Evolutionary conservation across 805 yeast genomes (phyloP).

Genomic region (Teunomyces cretensis): DNA sequence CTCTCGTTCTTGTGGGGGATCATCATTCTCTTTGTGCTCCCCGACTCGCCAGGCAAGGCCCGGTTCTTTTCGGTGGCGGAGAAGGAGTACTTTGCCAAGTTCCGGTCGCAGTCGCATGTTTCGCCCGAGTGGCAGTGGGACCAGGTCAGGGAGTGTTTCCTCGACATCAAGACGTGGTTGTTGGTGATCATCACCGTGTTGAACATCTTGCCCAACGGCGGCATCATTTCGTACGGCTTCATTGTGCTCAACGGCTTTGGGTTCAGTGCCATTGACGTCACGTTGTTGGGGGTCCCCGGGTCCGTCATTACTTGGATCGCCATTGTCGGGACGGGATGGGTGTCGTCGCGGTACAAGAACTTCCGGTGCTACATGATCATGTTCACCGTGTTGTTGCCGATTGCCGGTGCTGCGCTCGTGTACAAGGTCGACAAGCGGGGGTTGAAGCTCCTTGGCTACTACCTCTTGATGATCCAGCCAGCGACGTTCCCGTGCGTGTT

Average conservation of each 20-base stretch:
- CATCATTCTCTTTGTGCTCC: conserved; percentile 11
- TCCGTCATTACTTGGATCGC: conserved; percentile 10
- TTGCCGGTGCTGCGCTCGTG: conserved; percentile 25
- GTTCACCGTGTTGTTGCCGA: conserved; percentile 14
- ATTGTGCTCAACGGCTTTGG: conserved; percentile 8
- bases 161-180: conserved; percentile 13
- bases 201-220: conserved; percentile 9
- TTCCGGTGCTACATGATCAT: conserved; percentile 7
- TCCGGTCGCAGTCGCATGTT: conserved; percentile 14
- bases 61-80: conserved; percentile 7
- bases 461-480: conserved; percentile 9
- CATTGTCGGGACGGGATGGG: conserved; percentile 7
- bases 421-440: conserved; percentile 3
- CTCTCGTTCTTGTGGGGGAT: conserved; percentile 7
- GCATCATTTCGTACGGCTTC: conserved; percentile 5
- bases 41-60: conserved; percentile 9
- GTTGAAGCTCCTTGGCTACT: conserved; percentile 9
- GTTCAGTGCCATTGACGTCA: conserved; percentile 7
- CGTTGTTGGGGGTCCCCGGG: conserved; percentile 8
- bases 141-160: conserved; percentile 19
- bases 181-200: conserved; percentile 6
- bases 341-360: conserved; percentile 5
- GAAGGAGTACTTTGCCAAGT: conserved; percentile 13
- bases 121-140: conserved; percentile 16
- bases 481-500: conserved; percentile 10